Evolutionary conservation across 1,139 yeast genomes (phyloP), one percentile per base, ranked within the genome.

Genomic region (Blastobotrys serpentis): DNA sequence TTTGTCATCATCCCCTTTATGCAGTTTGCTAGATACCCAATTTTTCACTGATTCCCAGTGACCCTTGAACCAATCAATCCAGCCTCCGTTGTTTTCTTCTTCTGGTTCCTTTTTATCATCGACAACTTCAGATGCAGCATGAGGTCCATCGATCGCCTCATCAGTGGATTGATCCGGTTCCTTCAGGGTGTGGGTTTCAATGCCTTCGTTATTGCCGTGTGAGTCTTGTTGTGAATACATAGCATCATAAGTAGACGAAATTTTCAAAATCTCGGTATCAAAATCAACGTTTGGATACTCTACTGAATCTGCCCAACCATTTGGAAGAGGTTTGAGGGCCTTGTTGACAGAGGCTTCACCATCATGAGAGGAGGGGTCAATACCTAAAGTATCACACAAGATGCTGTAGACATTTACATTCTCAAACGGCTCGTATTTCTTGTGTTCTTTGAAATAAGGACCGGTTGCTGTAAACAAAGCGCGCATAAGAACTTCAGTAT

Each of bases 401-500:
- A 89, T 72, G 56, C 84, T 81, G 65, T 87, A 90, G 6, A 90
- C 75, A 53, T 87, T 87, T 7, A 77, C 72, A 63, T 88, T 90
- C 5, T 73, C 70, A 60, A 90, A 86, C 1, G 96, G 95, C 52
- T 70, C 64, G 22, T 84, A 66, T 0, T 61, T 52, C n/a, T 63
- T 54, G 21, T 59, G 57, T 1, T 60, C 55, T 41, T 75, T 63
- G 66, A 88, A 88, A 61, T 77, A 86, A 1, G 97, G 97, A 0
- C 98, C 98, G 5, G 76, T 66, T 0, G 84, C 96, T 40, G 87
- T 61, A 63, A 90, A 90, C 11, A 86, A 60, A 0, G 96, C 90
- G 49, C 96, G 72, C 96, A 89, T 88, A 50, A 87, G 70, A 4
- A 84, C 74, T 55, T 84, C 89, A 0, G 82, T 75, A 60, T 84